These are phyloP conservation scores for Fomitiporia mediterranea DNA, from an alignment of 1,284 basidiomycete genomes.

Conservation along the genomic window DNA sequence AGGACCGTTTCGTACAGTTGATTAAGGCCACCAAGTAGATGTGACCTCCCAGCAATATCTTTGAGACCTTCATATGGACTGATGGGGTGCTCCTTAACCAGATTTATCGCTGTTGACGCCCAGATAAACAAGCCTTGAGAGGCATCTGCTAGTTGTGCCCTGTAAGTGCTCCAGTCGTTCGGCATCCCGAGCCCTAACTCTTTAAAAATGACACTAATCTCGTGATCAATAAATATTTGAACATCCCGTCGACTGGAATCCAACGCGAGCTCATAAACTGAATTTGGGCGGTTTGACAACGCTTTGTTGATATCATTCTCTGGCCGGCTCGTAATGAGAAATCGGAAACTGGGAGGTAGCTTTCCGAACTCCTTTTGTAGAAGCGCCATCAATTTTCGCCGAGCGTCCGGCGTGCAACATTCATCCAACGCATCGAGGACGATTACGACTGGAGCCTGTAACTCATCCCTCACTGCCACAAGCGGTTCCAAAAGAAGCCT, in stretches of 20 bases:
- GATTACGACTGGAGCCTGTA: neutral
- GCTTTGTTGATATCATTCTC: neutral
- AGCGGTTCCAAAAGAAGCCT: neutral
- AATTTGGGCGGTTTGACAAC: neutral
- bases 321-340: neutral
- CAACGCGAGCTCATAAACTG: neutral
- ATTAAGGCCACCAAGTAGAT: neutral
- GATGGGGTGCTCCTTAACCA: slow-evolving; percentile 13
- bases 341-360: neutral
- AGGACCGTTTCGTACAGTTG: neutral
- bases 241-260: neutral
- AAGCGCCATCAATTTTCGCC: neutral
- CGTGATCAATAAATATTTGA: neutral
- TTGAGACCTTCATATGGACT: neutral
- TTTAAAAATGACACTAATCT: neutral
- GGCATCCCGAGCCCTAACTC: neutral
- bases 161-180: neutral
- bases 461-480: too few species aligned
- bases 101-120: slow-evolving; percentile 28
- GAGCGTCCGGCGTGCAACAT: neutral
- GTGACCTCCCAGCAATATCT: neutral
- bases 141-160: slow-evolving; percentile 22
- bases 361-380: neutral
- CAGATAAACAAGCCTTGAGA: slow-evolving; percentile 29
- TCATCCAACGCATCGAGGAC: neutral